phyloP scores from a whole-genome alignment of 2,329 filamentous ascomycete genomes.

The Fusarium luffae region DNA sequence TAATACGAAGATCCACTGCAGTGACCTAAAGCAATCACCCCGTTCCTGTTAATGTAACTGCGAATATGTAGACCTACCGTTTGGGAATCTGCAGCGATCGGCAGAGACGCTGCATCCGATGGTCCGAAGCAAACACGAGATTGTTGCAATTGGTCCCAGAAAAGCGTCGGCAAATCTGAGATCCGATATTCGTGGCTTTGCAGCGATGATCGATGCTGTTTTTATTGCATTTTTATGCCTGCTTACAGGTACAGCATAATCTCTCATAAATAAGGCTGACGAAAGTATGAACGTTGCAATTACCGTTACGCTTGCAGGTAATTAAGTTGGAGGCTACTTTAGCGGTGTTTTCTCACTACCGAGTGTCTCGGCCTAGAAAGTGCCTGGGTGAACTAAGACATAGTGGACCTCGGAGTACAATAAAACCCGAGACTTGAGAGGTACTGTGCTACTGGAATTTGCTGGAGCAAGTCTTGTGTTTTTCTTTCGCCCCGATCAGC shows the following conservation, averaged over 20 bases:
- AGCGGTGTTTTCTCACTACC: not conserved
- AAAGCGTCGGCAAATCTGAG: not conserved
- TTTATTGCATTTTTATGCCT: not conserved
- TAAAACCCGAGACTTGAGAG: not conserved
- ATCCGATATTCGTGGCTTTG: not conserved
- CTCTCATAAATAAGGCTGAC: not conserved
- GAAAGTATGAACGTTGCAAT: not conserved
- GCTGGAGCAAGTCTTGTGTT: fast-evolving
- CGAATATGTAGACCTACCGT: not conserved
- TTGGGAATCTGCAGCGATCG: slow-evolving; percentile 7
- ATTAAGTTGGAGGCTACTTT: not conserved
- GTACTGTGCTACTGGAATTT: not conserved
- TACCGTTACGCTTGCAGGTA: not conserved
- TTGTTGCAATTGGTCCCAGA: not conserved
- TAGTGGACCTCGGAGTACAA: not conserved
- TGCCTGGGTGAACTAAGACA: not conserved
- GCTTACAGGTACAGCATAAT: not conserved
- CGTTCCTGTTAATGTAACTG: slow-evolving; percentile 2
- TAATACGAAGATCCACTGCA: not conserved
- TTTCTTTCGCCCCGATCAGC: not conserved
- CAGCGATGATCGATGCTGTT: not conserved
- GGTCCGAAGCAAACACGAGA: not conserved
- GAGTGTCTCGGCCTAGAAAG: not conserved
- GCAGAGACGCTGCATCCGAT: slow-evolving; percentile 11
- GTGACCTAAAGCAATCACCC: not conserved